These are phyloP conservation scores for Ascoidea rubescens DNA, from an alignment of 805 yeast species.

Conservation along the genomic window DNA sequence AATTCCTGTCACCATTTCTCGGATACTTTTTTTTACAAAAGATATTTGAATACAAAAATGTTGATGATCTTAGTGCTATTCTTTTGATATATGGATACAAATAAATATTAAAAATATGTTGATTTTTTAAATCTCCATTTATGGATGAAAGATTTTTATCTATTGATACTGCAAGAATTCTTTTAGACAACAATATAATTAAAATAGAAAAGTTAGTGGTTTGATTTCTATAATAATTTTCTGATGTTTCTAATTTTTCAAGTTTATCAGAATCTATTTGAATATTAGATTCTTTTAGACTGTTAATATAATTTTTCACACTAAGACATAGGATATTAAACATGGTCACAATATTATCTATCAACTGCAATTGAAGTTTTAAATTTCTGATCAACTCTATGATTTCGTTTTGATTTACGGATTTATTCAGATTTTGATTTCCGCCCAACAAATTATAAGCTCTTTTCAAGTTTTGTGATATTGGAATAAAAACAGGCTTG, in stretches of 20 bases:
- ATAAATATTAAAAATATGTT: conserved; percentile 4
- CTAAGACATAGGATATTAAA: conserved; percentile 5
- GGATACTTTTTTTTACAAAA: conserved; percentile 3
- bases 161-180: conserved; percentile 2
- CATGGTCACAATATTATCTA: conserved; percentile 9
- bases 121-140: too few relatives aligned
- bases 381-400: conserved; percentile 7
- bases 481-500: conserved; percentile 5
- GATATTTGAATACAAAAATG: conserved; percentile 6
- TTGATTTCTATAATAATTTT: conserved; percentile 8
- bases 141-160: conserved; percentile 4
- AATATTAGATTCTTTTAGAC: neutral
- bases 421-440: conserved; percentile 7
- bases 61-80: conserved; percentile 3
- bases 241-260: neutral
- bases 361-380: conserved; percentile 5
- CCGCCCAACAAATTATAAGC: conserved; percentile 4
- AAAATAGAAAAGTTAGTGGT: conserved; percentile 8
- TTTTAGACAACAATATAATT: conserved; percentile 1
- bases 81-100: conserved; percentile 6
- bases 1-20: neutral
- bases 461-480: conserved; percentile 1
- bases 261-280: neutral
- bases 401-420: conserved; percentile 4
- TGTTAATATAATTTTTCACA: conserved; percentile 1